Evolutionary conservation across 129 eudicot species (phyloP).

Genomic region (Chrysanthemum makinoi): DNA sequence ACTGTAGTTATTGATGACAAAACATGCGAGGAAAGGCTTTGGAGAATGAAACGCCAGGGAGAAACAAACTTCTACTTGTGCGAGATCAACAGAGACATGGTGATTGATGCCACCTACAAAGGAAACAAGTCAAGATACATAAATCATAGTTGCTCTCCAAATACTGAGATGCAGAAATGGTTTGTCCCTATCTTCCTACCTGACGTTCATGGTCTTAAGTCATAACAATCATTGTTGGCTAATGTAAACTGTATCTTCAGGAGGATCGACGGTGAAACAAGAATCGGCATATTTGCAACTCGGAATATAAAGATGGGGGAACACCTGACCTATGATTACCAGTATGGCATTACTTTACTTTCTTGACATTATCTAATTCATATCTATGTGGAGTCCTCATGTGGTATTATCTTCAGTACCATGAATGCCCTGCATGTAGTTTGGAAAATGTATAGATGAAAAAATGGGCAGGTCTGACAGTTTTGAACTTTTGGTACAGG

Average conservation of each 20-base stretch:
- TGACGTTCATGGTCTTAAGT: constrained; percentile 12
- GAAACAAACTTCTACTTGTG: constrained; percentile 94
- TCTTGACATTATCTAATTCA: constrained; percentile 7
- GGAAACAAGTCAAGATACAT: constrained; percentile 98
- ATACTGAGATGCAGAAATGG: constrained; percentile 99
- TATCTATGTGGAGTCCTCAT: constrained; percentile 11
- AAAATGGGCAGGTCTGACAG: no score
- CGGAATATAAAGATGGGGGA: constrained; percentile 86
- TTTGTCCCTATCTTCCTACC: constrained; percentile 29
- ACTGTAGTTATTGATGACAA: constrained; percentile 96
- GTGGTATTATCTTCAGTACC: constrained; percentile 2
- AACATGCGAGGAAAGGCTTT: constrained; percentile 90
- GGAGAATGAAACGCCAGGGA: constrained; percentile 92
- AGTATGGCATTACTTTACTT: constrained; percentile 47
- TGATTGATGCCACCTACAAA: constrained; percentile 96
- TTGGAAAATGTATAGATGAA: neutral
- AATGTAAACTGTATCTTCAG: constrained; percentile 31
- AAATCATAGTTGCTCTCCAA: constrained; percentile 95
- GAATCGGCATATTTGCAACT: constrained; percentile 97
- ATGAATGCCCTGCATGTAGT: neutral
- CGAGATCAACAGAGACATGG: constrained; percentile 98
- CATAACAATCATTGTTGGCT: neutral
- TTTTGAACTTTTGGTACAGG: neutral
- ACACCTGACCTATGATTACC: constrained; percentile 93
- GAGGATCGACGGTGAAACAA: constrained; percentile 95